phyloP scores from a whole-genome alignment of 768 basidiomycete genomes.

The Rubroboletus pulcherrimus region DNA sequence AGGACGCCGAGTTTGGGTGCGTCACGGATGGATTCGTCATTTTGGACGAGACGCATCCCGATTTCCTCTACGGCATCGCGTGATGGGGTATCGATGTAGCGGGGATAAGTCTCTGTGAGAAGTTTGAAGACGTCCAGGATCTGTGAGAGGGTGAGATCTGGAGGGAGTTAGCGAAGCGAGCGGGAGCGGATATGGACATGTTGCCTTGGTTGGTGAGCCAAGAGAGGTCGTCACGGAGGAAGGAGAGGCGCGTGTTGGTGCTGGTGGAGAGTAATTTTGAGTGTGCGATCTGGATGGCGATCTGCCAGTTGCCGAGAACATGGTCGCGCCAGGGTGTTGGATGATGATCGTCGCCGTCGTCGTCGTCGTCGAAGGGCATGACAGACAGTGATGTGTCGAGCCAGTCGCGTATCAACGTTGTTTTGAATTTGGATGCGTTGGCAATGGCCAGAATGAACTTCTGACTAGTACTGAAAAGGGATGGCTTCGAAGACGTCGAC shows the following conservation, averaged over 20 bases:
- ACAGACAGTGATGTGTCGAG: slow-evolving; percentile 1
- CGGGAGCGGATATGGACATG: slow-evolving; percentile 28
- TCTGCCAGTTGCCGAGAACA: slow-evolving; percentile 53
- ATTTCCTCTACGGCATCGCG: slow-evolving; percentile 68
- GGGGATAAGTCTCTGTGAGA: slow-evolving; percentile 71
- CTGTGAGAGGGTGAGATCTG: slow-evolving; percentile 61
- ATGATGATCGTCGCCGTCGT: slow-evolving; percentile 31
- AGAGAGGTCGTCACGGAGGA: slow-evolving; percentile 59
- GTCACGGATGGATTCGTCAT: slow-evolving; percentile 50
- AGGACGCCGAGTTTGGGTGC: slow-evolving; percentile 52
- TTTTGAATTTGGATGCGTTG: background rate
- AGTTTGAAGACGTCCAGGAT: slow-evolving; percentile 68
- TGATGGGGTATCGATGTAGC: slow-evolving; percentile 71
- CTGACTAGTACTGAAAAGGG: background rate
- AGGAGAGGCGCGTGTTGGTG: slow-evolving; percentile 52
- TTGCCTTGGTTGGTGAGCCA: slow-evolving; percentile 58
- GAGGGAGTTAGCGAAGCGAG: slow-evolving; percentile 1
- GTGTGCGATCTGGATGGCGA: slow-evolving; percentile 53
- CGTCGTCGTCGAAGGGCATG: slow-evolving; percentile 2
- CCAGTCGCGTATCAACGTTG: slow-evolving; percentile 38
- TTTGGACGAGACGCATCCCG: slow-evolving; percentile 57
- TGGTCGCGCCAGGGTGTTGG: slow-evolving; percentile 48
- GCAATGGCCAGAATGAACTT: background rate
- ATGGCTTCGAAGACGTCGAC: background rate
- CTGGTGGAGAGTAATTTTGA: slow-evolving; percentile 45